These are phyloP conservation scores for Echium plantagineum DNA, from an alignment of 257 asterid species.

Conservation along the genomic window DNA sequence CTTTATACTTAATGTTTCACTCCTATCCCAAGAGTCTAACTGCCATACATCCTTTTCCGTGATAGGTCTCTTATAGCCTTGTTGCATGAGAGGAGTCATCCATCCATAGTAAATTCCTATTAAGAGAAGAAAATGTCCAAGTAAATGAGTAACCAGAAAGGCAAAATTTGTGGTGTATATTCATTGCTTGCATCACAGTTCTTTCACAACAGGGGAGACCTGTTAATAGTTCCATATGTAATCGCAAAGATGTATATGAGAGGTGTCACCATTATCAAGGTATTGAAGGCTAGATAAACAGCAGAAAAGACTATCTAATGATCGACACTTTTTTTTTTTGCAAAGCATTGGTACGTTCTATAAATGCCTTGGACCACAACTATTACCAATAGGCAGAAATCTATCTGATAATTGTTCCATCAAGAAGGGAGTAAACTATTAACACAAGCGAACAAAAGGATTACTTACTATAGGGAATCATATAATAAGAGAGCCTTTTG, in stretches of 20 bases:
- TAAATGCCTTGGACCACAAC: not conserved
- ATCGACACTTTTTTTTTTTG: no score
- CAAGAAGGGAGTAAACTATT: no score
- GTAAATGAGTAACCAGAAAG: not conserved
- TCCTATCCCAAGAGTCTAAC: conserved; percentile 5
- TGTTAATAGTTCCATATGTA: no score
- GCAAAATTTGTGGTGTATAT: not conserved
- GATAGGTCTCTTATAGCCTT: conserved; percentile 5
- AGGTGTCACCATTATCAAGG: no score
- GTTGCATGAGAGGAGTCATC: conserved; percentile 2
- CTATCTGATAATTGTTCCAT: not conserved
- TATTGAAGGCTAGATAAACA: no score
- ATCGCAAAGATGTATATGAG: no score
- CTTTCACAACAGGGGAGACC: no score
- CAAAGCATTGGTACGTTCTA: not conserved
- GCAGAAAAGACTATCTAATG: no score
- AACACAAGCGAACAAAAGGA: not conserved
- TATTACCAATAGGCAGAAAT: no score
- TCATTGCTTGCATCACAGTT: no score
- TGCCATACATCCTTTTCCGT: conserved; percentile 5
- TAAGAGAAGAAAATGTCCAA: not conserved
- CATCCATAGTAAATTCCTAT: conserved; percentile 4
- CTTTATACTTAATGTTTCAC: conserved; percentile 1
- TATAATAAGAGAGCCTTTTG: not conserved
- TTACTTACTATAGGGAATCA: not conserved